Evolutionary conservation across 2,329 filamentous ascomycete genomes (phyloP).

Genomic region (Exophiala sideris): DNA sequence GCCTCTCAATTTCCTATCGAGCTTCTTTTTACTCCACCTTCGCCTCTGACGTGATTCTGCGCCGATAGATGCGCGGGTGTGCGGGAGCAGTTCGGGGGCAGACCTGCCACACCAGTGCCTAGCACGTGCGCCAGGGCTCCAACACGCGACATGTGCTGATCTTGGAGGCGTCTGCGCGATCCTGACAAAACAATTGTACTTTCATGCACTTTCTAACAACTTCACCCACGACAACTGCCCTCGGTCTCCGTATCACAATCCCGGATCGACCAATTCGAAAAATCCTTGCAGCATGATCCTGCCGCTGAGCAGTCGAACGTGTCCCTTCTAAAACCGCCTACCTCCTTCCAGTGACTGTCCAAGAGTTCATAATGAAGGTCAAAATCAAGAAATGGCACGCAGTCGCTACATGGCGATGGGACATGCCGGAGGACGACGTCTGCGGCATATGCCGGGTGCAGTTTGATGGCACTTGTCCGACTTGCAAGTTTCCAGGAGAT

Average conservation of each 20-base stretch:
- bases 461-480: constrained; percentile 96
- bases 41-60: not conserved
- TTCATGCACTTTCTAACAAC: too few relatives aligned
- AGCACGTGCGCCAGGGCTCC: not conserved
- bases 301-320: too few relatives aligned
- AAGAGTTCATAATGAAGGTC: constrained; percentile 71
- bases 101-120: not conserved
- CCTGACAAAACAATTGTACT: too few relatives aligned
- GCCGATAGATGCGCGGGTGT: not conserved
- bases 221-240: too few relatives aligned
- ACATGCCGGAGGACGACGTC: constrained; percentile 94
- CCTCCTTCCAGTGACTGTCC: not conserved
- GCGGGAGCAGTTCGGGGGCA: not conserved
- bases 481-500: constrained; percentile 96
- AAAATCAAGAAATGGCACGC: constrained; percentile 90
- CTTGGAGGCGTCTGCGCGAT: not conserved
- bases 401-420: constrained; percentile 96
- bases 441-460: constrained; percentile 98
- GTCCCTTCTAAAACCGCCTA: not conserved
- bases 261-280: too few relatives aligned
- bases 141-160: not conserved
- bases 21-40: not conserved
- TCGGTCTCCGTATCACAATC: too few relatives aligned
- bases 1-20: not conserved
- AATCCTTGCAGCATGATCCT: too few relatives aligned